These are phyloP conservation scores for Volutella citrinella DNA, from an alignment of 2,329 filamentous ascomycete genomes.

Conservation along the genomic window DNA sequence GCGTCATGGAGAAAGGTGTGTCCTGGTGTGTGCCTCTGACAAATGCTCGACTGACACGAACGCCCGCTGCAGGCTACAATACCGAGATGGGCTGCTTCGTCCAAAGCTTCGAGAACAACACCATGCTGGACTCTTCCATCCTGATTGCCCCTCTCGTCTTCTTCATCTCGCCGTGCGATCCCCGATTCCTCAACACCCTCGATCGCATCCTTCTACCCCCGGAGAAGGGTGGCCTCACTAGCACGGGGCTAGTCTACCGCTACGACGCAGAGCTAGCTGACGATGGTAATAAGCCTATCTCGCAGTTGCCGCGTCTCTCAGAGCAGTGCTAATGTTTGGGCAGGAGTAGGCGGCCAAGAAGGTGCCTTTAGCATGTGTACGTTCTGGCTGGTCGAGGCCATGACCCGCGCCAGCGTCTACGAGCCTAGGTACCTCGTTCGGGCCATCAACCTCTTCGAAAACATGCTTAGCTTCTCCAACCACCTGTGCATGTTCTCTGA, in stretches of 20 bases:
- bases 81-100: conserved; percentile 65
- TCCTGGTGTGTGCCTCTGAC: not conserved
- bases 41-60: too few species aligned
- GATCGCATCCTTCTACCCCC: conserved; percentile 69
- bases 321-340: conserved; percentile 7
- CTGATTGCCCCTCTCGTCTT: conserved; percentile 77
- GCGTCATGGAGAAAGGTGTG: conserved; percentile 68
- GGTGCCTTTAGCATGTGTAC: conserved; percentile 81
- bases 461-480: conserved; percentile 74
- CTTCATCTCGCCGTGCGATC: conserved; percentile 75
- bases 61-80: conserved; percentile 73
- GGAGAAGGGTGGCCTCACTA: conserved; percentile 73
- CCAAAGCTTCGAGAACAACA: conserved; percentile 72
- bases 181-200: conserved; percentile 69
- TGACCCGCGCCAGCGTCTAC: conserved; percentile 65
- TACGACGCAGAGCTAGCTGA: conserved; percentile 68
- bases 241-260: conserved; percentile 71
- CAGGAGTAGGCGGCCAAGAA: conserved; percentile 70
- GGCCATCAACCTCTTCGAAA: conserved; percentile 71
- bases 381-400: conserved; percentile 78
- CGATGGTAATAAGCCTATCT: conserved; percentile 51
- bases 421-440: conserved; percentile 60
- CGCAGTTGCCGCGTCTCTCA: too few species aligned
- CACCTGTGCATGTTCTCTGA: conserved; percentile 77
- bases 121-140: conserved; percentile 70